Base-by-base conservation (phyloP, 208 protist species). In the Herpetomonas samuelpessoai region DNA sequence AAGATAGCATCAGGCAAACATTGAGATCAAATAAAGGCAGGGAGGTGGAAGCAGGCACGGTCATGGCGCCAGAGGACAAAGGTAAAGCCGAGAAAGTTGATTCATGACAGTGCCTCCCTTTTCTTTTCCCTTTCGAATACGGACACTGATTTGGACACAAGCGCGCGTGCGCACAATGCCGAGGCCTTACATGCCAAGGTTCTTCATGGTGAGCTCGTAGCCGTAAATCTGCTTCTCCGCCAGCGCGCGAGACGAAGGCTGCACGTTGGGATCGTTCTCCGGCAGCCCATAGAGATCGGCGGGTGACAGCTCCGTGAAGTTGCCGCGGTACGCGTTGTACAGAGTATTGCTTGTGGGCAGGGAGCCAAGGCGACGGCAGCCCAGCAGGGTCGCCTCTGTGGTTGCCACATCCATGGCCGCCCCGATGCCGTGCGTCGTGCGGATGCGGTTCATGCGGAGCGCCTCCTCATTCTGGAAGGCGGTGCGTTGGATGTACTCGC, bases 191-290 rank as follows among this genome's bases (percentile, higher is more conserved):
- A 90, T 35, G 41, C 83, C 79, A 48, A 95, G 52, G 53, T 81
- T 88, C 70, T 92, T 92, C 76, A 91, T 78, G 14, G 86, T 89
- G 51, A 96, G 74, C 68, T 96, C 89, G 53, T 82, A 70, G 30
- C 89, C 89, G 68, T 96, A 86, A 14, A 96, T 70, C 25, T 68
- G 55, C 46, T 79, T 69, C 70, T 96, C 89, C 22, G 75, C 84
- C 9, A 96, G 45, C 1, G 79, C 78, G 26, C 86, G 83, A 16
- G 89, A 85, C 12, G 85, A 80, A 7, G 89, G 89, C 73, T 96
- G 89, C 57, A 96, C 83, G 26, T 83, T 87, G 22, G 89, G 86
- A 57, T 93, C 68, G 66, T 96, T 72, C 78, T 96, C 83, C 31
- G 74, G 76, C 25, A 83, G 71, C 1, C 89, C 89, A 61, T 93